Conservation (phyloP, 2,329 filamentous ascomycete genomes). For the Pseudopyricularia cyperi region DNA sequence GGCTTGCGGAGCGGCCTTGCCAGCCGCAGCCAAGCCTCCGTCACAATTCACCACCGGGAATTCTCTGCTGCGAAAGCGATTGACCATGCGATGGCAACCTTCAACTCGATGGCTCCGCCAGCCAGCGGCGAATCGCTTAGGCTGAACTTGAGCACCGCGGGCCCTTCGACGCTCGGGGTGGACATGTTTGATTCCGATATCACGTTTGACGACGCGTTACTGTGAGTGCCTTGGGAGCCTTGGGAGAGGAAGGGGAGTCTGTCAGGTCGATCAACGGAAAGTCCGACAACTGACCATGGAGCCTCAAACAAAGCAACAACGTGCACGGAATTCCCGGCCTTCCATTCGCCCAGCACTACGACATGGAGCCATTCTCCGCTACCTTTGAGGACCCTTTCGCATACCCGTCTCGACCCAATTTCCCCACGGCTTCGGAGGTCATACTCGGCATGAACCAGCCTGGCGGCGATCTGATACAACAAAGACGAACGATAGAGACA, state of each 20-base stretch:
- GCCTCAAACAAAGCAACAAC: conserved; percentile 20
- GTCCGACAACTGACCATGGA: neutral
- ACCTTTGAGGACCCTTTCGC: conserved; percentile 56
- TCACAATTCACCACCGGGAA: neutral
- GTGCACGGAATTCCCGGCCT: conserved; percentile 29
- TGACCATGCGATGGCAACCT: conserved; percentile 43
- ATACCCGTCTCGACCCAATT: conserved; percentile 37
- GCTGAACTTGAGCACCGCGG: conserved; percentile 29
- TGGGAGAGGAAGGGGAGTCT: neutral
- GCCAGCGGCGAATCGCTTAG: conserved; percentile 29
- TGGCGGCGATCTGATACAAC: conserved; percentile 25
- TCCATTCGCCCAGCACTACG: conserved; percentile 46
- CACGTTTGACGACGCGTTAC: conserved; percentile 40
- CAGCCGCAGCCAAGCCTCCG: neutral
- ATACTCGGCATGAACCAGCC: conserved; percentile 8
- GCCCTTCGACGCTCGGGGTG: conserved; percentile 25
- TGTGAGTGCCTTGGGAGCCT: conserved; percentile 26
- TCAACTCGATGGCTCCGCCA: conserved; percentile 40
- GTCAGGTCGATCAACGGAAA: neutral
- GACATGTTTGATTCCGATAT: conserved; percentile 39
- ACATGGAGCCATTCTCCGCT: conserved; percentile 45
- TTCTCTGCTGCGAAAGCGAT: neutral
- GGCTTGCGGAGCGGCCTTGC: neutral
- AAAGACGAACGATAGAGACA: conserved; percentile 44
- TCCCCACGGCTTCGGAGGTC: conserved; percentile 19